Evolutionary conservation across 2,329 filamentous ascomycete species (phyloP), one percentile per base, ranked within the genome.

Genomic region (Penicillium italicum): DNA sequence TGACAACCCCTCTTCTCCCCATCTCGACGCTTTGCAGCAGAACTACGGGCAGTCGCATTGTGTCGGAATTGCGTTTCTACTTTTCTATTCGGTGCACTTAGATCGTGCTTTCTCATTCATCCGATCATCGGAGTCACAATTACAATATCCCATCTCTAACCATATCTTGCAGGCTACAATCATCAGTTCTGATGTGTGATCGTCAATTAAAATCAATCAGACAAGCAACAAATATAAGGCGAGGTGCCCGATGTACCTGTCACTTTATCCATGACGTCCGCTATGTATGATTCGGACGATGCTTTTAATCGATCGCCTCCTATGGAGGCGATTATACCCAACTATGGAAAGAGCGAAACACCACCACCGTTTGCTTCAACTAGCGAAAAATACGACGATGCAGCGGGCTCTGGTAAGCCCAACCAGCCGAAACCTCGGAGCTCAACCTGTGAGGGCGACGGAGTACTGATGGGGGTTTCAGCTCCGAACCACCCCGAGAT

Each of bases 381-480:
- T 10, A 56, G 61, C n/a, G 61, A 65, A 28, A 60, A 60, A 50
- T 59, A 66, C 37, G 55, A 47, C 49, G 33, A 38, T 24, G 54
- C 61, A 45, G 63, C 61, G 52, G 66, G 66, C 52, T 62, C 71
- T 62, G 69, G 71, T 72, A 74, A 75, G 69, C 66, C 28, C 20
- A 43, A 61, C 64, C 62, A 63, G 57, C 67, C 62, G 58, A 62
- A 61, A 56, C 57, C 65, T 56, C 67, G 64, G 61, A 60, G 65
- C 50, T 69, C 69, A 58, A 82, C 82, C 68, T 84, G 82, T 64
- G 85, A 89, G 80, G 83, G 66, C 63, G 64, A 68, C 59, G 60
- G 79, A 63, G 85, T 90, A 61, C 79, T 93, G 71, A 80, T 93
- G 60, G 74, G 77, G 55, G 78, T 80, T 70, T 80, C 92, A 76